Evolutionary conservation across 805 yeast species (phyloP), one percentile per base, ranked within the genome.

Genomic region (Candida takata): DNA sequence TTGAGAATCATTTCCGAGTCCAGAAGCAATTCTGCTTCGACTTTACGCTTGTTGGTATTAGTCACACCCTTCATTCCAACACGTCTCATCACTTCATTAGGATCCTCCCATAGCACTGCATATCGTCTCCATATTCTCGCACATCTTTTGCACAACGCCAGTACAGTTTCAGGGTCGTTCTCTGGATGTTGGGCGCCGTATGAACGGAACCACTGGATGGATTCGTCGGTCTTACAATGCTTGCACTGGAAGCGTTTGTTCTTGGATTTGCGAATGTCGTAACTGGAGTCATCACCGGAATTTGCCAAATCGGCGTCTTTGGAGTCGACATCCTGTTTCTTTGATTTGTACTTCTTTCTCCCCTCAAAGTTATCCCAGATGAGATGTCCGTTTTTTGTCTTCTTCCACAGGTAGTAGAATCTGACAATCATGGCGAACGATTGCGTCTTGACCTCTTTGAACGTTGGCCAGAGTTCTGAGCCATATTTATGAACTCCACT

Each of bases 71-170:
- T 55, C 40, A 59, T 63, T 13, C 48, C 55, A 2, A 47, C 37
- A 40, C 72, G 74, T 52, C 67, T 73, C 29, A 76, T 58, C 0
- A 84, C 77, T 36, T 79, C 86, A 17, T 60, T 47, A 0, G 95
- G 95, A 24, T 75, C 77, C 45, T 79, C 85, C 97, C 97, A 92
- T 8, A 65, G 67, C 0, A 84, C 78, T 0, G 87, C 96, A 57
- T 90, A 90, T 27, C 94, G 64, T 55, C 95, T 70, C 97, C 97
- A 90, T 20, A 92, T 53, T 39, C 83, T 69, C 0, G 96, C 95
- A 63, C 98, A 90, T 36, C 97, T 66, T 20, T 70, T 60, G 56
- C 98, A 90, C 11, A 90, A 61, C 0, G 87, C 96, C 12, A 65
- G 58, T 2, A 76, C 60, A 2, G 61, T 49, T 6, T 61, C 52